A percentile compares a stretch with the other conserved stretches of the same genome.
Conservation (phyloP, 2,329 filamentous ascomycete species). For the Torrubiella hemipterigena region DNA sequence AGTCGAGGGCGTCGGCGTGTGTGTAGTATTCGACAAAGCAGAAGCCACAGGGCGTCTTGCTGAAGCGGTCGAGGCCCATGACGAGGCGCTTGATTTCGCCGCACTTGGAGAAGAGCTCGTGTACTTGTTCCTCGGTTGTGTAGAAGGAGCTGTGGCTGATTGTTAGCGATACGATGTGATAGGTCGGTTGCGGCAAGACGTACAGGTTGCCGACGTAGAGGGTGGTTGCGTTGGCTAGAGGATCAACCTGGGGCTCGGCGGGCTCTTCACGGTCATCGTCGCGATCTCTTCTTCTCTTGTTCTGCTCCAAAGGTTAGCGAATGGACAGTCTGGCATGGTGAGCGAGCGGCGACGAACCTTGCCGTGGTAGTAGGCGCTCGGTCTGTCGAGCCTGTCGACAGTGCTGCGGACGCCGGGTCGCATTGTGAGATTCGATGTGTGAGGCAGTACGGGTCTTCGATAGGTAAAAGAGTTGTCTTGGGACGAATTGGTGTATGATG, state of each 20-base stretch:
- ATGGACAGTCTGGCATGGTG: constrained; percentile 10
- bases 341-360: constrained; percentile 44
- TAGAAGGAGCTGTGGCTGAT: constrained; percentile 64
- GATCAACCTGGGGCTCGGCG: constrained; percentile 47
- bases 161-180: constrained; percentile 1
- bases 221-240: constrained; percentile 76
- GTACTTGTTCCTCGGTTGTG: constrained; percentile 97
- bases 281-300: constrained; percentile 59
- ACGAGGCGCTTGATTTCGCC: constrained; percentile 96
- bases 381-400: constrained; percentile 83
- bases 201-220: constrained; percentile 96
- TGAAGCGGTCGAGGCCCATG: constrained; percentile 94
- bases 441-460: neutral
- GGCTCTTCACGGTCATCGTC: constrained; percentile 39
- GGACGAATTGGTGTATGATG: too few species aligned
- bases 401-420: constrained; percentile 47
- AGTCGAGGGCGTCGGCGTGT: constrained; percentile 92
- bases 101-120: constrained; percentile 91
- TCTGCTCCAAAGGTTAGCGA: constrained; percentile 29
- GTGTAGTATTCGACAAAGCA: constrained; percentile 99
- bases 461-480: neutral
- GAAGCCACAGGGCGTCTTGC: constrained; percentile 97
- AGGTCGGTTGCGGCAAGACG: constrained; percentile 4
- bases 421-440: constrained; percentile 23
- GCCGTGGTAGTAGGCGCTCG: constrained; percentile 83